These are phyloP conservation scores for Pleurotus cornucopiae DNA, from an alignment of 768 basidiomycete species.

Conservation along the genomic window DNA sequence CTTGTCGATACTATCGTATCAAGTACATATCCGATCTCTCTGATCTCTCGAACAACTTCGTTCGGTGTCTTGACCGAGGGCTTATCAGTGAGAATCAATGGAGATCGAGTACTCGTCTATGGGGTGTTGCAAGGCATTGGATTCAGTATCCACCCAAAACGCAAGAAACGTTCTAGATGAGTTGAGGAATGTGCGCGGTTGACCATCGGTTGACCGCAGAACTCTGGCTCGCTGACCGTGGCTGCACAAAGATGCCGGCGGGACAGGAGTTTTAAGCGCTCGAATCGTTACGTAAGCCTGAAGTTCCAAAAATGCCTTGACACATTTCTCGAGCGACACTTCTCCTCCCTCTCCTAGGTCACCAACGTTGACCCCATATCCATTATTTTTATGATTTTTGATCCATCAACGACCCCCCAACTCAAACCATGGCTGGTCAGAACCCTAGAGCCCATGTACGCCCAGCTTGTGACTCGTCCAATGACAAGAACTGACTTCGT, in stretches of 20 bases:
- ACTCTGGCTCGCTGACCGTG: background rate
- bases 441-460: conserved; percentile 89
- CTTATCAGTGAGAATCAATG: too few relatives aligned
- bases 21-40: too few relatives aligned
- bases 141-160: too few relatives aligned
- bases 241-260: background rate
- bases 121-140: too few relatives aligned
- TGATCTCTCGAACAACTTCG: too few relatives aligned
- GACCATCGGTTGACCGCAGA: too few relatives aligned
- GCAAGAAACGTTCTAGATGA: background rate
- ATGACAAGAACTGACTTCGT: conserved; percentile 12
- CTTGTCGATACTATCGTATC: too few relatives aligned
- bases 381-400: conserved; percentile 55
- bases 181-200: background rate
- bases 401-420: conserved; percentile 56
- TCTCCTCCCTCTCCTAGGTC: conserved; percentile 5
- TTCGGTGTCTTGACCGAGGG: too few relatives aligned
- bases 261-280: background rate
- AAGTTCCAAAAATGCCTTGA: conserved; percentile 3
- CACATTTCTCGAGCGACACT: background rate
- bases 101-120: too few relatives aligned
- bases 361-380: conserved; percentile 3
- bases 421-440: conserved; percentile 87
- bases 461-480: conserved; percentile 4
- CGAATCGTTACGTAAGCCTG: background rate